A percentile compares a stretch with the other conserved stretches of the same genome.
phyloP scores from a whole-genome alignment of 805 yeast species.

The Naumovozyma dairenensis region DNA sequence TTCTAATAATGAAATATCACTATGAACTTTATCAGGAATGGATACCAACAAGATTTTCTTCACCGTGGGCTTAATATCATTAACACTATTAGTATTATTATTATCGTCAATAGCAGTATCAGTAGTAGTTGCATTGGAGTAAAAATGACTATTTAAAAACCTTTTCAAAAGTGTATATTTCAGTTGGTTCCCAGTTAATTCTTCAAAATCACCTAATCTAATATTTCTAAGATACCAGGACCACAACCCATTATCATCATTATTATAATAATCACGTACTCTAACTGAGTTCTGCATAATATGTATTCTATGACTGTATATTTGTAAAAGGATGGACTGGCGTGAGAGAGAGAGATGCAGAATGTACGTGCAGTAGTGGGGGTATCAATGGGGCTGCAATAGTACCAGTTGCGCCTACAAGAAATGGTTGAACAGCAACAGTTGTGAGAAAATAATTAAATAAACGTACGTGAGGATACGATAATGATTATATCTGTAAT shows the following conservation, averaged over 20 bases:
- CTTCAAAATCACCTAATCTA: constrained; percentile 30
- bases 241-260: constrained; percentile 29
- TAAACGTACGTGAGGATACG: too few relatives aligned
- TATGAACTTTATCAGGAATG: constrained; percentile 25
- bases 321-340: too few relatives aligned
- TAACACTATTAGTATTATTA: constrained; percentile 5
- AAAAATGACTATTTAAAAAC: constrained; percentile 21
- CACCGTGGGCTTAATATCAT: constrained; percentile 3
- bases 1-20: constrained; percentile 24
- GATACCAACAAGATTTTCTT: constrained; percentile 24
- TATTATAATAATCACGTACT: constrained; percentile 25
- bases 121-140: constrained; percentile 1
- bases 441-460: too few relatives aligned
- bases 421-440: too few relatives aligned
- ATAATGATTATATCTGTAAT: too few relatives aligned
- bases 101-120: constrained; percentile 4
- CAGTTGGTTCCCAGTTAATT: constrained; percentile 21
- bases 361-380: too few relatives aligned
- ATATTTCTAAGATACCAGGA: constrained; percentile 31
- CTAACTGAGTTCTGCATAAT: constrained; percentile 22
- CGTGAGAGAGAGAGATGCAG: too few relatives aligned
- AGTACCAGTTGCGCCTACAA: too few relatives aligned
- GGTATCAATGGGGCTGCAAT: too few relatives aligned
- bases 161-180: constrained; percentile 23
- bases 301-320: too few relatives aligned